Evolutionary conservation across 371 early-diverging fungal genomes (phyloP), one percentile per base, ranked within the genome.

Genomic region (Apophysomyces elegans): DNA sequence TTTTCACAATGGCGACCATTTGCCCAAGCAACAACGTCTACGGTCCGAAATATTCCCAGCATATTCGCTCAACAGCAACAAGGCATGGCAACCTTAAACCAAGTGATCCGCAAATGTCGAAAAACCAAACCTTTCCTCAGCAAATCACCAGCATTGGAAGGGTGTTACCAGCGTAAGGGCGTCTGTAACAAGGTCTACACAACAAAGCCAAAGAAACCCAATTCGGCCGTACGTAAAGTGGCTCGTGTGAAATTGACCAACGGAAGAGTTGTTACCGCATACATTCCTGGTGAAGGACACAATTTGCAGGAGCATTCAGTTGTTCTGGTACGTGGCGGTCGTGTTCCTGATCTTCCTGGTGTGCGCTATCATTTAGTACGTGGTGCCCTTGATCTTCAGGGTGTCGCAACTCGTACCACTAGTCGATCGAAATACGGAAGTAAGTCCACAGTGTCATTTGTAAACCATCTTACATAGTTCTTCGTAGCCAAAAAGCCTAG

Each of bases 241-340:
- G 91, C 92, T 36, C 85, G 91, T 74, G 95, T 96, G 56, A 86
- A 90, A 70, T 78, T 96, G 69, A 90, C 93, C 37, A 93, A 95
- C 65, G 96, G 96, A 45, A 94, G 93, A 75, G 84, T 87, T 13
- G 86, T 98, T 18, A 89, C 92, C 61, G 95, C 95, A 18, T 98
- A 98, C 81, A 97, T 98, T 79, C 97, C 96, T 14, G 99, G 99
- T 67, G 99, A 98, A 80, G 98, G 98, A 16, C 99, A 98, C 80
- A 96, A 95, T 72, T 80, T 97, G 73, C 98, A 98, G 85, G 99
- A 98, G 75, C 98, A 98, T 78, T 91, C 92, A 13, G 97, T 97
- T 26, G 99, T 98, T 18, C 76, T 96, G 38, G 96, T 98, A 7
- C 86, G 96, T 58, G 99, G 98, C 41, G 97, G 91, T 67, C 87